Conservation (phyloP, 176 grass and related monocot species). For the Carex parvula region DNA sequence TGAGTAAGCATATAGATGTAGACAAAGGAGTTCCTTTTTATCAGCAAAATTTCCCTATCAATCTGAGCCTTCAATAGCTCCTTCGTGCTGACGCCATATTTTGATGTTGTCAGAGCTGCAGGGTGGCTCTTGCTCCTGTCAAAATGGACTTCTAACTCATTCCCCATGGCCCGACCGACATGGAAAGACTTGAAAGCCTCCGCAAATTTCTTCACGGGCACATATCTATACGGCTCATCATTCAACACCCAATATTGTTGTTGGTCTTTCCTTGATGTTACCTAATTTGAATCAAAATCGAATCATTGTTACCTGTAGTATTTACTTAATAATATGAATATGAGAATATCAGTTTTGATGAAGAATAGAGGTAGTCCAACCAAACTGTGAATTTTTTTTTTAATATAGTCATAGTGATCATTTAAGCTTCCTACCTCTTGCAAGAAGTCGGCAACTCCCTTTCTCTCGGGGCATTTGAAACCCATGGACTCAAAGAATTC, state of each 20-base stretch:
- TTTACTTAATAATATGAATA: not conserved
- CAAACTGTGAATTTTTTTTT: not conserved
- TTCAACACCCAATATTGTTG: conserved; percentile 30
- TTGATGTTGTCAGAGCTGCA: conserved; percentile 34
- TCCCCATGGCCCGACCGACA: conserved; percentile 17
- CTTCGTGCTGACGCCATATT: conserved; percentile 27
- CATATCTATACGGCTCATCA: conserved; percentile 36
- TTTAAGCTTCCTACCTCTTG: conserved; percentile 32
- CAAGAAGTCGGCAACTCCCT: conserved; percentile 42
- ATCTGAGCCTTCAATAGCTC: conserved; percentile 37
- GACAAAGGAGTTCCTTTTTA: conserved; percentile 42
- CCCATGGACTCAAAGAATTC: conserved; percentile 38
- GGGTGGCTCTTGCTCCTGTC: conserved; percentile 36
- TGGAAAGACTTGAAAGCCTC: conserved; percentile 35
- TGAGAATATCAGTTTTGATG: not conserved
- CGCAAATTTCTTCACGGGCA: conserved; percentile 34
- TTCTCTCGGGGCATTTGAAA: conserved; percentile 39
- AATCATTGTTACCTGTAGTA: not conserved
- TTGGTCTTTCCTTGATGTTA: conserved; percentile 41
- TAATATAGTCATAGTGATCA: not conserved
- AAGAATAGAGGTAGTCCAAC: not conserved
- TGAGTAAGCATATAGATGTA: conserved; percentile 11
- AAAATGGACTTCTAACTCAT: conserved; percentile 25
- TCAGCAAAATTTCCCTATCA: conserved; percentile 37
- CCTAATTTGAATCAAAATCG: conserved; percentile 18